Evolutionary conservation across 306 rosid genomes (phyloP).

Genomic region (barrel medic (Medicago truncatula)): DNA sequence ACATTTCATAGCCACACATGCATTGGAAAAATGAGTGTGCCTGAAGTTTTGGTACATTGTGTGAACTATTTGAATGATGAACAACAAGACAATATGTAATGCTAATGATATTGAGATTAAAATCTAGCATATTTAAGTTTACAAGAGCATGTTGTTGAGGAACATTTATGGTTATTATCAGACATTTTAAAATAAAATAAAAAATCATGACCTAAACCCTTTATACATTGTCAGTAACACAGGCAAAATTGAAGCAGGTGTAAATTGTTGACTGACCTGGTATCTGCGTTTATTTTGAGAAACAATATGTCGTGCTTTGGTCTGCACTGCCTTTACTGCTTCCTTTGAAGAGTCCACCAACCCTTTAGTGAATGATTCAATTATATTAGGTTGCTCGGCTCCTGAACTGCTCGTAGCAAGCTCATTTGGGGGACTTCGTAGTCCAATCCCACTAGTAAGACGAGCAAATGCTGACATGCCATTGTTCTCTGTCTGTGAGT

Average conservation of each 20-base stretch:
- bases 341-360: conserved; percentile 72
- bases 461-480: conserved; percentile 63
- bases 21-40: conserved; percentile 21
- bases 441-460: conserved; percentile 64
- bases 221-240: conserved; percentile 3
- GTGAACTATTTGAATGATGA: conserved; percentile 2
- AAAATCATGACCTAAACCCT: not conserved
- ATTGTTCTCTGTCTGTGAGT: conserved; percentile 46
- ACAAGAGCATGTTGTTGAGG: not conserved
- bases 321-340: conserved; percentile 91
- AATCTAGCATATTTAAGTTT: conserved; percentile 11
- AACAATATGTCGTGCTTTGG: conserved; percentile 91
- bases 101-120: not conserved
- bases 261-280: conserved; percentile 60
- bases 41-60: conserved; percentile 18
- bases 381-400: conserved; percentile 54
- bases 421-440: conserved; percentile 55
- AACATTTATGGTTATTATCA: not conserved
- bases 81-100: not conserved
- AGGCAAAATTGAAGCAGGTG: conserved; percentile 28
- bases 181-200: not conserved
- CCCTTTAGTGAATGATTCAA: conserved; percentile 78
- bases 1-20: not conserved
- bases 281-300: conserved; percentile 94
- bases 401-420: conserved; percentile 42